These are phyloP conservation scores for Talaromyces sp. DNA, from an alignment of 2,329 filamentous ascomycete species.

Conservation along the genomic window DNA sequence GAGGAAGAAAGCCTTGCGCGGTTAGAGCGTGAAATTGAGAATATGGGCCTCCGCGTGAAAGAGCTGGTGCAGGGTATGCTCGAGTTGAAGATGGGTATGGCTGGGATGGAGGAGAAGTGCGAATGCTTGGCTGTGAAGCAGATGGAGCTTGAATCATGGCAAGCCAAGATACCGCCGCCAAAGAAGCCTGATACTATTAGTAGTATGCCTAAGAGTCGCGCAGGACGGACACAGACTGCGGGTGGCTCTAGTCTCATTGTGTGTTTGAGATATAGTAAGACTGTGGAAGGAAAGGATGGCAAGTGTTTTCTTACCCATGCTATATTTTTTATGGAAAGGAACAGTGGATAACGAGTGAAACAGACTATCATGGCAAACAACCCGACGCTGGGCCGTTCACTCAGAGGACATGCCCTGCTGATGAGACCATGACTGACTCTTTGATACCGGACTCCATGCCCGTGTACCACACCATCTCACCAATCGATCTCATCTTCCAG, in stretches of 20 bases:
- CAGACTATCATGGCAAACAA: neutral
- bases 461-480: neutral
- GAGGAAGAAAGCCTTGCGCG: neutral
- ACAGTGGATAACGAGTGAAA: neutral
- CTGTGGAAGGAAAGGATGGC: neutral
- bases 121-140: neutral
- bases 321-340: neutral
- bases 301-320: neutral
- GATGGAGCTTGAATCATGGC: neutral
- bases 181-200: neutral
- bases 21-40: neutral
- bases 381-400: neutral
- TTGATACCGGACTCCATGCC: slow-evolving; percentile 3
- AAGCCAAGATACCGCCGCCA: neutral
- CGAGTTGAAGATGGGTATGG: neutral
- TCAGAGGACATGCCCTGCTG: neutral
- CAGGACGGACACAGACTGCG: neutral
- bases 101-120: neutral
- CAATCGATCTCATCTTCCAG: slow-evolving; percentile 1
- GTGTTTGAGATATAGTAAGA: neutral
- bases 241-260: neutral
- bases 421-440: neutral
- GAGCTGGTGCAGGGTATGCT: slow-evolving; percentile 1
- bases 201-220: neutral
- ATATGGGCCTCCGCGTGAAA: neutral